Conservation (phyloP, 805 yeast species). For the Lachancea nothofagi region DNA sequence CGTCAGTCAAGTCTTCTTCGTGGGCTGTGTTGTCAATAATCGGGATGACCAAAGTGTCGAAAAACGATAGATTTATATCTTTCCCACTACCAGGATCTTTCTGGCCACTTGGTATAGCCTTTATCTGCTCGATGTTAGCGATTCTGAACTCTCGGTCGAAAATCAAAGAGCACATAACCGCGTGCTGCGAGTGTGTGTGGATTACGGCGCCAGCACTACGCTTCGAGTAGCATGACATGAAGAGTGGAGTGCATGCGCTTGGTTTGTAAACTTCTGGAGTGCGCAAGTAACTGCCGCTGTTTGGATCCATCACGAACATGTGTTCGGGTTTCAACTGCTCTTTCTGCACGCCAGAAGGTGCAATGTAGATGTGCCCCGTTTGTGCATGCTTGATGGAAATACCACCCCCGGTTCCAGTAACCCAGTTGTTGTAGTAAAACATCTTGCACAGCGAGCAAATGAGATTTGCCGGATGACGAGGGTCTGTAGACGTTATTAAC, state of each 20-base stretch:
- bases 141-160: conserved; percentile 69
- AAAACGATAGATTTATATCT: conserved; percentile 60
- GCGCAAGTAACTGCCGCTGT: conserved; percentile 46
- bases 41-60: conserved; percentile 76
- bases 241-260: conserved; percentile 91
- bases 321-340: conserved; percentile 79
- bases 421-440: conserved; percentile 83
- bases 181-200: conserved; percentile 88
- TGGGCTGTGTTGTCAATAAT: conserved; percentile 87
- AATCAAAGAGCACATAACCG: conserved; percentile 73
- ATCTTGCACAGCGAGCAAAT: conserved; percentile 75
- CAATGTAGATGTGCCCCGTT: conserved; percentile 57
- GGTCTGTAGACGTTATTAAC: conserved; percentile 38
- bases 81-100: conserved; percentile 38
- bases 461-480: conserved; percentile 72
- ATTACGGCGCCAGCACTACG: conserved; percentile 87
- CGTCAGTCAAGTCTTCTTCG: conserved; percentile 74
- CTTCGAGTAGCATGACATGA: conserved; percentile 61
- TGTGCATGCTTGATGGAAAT: conserved; percentile 55
- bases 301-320: conserved; percentile 68
- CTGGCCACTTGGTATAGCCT: conserved; percentile 72
- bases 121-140: conserved; percentile 82
- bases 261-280: conserved; percentile 70
- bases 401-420: conserved; percentile 96
- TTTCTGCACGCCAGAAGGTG: conserved; percentile 96